phyloP scores from a whole-genome alignment of 2,329 filamentous ascomycete genomes.

The Penicillium sp. region DNA sequence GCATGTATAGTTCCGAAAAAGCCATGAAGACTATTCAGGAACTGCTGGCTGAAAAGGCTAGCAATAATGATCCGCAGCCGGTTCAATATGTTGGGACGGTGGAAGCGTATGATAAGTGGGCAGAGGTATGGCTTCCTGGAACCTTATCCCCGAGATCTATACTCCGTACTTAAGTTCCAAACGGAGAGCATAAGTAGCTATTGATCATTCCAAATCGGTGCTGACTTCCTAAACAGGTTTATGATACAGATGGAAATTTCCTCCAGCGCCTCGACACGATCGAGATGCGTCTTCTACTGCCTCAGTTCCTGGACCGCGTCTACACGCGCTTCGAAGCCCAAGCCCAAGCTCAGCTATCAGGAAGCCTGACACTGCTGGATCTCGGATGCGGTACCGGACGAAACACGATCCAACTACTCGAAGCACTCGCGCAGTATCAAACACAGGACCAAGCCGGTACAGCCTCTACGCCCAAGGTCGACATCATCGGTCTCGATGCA shows the following conservation, averaged over 20 bases:
- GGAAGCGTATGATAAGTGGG: constrained; percentile 43
- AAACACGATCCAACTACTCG: constrained; percentile 58
- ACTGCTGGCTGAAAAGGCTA: constrained; percentile 10
- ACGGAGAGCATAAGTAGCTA: not conserved
- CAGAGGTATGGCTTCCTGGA: constrained; percentile 29
- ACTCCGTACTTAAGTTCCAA: not conserved
- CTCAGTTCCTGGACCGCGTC: constrained; percentile 47
- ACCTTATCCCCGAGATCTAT: not conserved
- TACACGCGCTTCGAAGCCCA: constrained; percentile 11
- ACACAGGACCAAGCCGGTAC: not conserved
- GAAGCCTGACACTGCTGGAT: constrained; percentile 55
- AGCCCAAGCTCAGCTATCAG: constrained; percentile 11
- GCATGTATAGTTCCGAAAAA: not conserved
- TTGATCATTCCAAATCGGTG: not conserved
- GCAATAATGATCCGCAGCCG: constrained; percentile 4
- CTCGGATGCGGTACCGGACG: constrained; percentile 67
- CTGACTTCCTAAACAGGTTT: constrained; percentile 45
- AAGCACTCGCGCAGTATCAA: constrained; percentile 5
- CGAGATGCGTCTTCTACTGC: constrained; percentile 56
- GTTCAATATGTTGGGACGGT: constrained; percentile 38
- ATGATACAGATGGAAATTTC: constrained; percentile 68
- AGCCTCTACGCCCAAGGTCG: constrained; percentile 22
- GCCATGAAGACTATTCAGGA: constrained; percentile 24
- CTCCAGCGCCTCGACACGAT: constrained; percentile 64
- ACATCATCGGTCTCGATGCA: constrained; percentile 59